A percentile compares a stretch with the other conserved stretches of the same genome.
Conservation (phyloP, 352 stramenopile genomes). For the Pythium coloratum region DNA sequence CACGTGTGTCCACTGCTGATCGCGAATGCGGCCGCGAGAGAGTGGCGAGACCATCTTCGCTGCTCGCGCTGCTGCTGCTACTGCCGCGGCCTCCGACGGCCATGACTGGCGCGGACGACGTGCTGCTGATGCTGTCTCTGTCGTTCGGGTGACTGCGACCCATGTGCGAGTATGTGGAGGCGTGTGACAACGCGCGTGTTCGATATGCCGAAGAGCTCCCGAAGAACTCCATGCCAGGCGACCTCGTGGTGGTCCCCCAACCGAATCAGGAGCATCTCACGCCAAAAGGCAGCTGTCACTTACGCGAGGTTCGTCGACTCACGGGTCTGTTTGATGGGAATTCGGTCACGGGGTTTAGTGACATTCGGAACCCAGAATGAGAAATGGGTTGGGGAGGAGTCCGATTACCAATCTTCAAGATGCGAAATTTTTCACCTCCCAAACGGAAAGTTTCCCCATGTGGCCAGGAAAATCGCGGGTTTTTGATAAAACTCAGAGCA, state of each 20-base stretch:
- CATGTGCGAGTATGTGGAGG: neutral
- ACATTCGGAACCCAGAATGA: neutral
- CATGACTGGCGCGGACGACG: slow-evolving; percentile 2
- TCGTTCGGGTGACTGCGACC: neutral
- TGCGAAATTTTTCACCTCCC: slow-evolving; percentile 6
- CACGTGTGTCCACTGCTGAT: slow-evolving; percentile 12
- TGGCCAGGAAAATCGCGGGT: neutral
- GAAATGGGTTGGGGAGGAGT: neutral
- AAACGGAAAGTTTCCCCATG: neutral
- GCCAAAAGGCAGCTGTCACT: slow-evolving; percentile 3
- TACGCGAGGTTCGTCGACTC: neutral
- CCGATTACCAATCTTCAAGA: slow-evolving; percentile 9
- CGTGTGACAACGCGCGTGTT: neutral
- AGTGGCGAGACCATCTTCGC: slow-evolving; percentile 6
- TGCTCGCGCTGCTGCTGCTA: slow-evolving; percentile 17
- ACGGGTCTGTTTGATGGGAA: neutral
- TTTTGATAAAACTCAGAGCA: neutral
- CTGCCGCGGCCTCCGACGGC: slow-evolving; percentile 10
- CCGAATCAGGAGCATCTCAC: neutral
- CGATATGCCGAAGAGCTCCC: neutral
- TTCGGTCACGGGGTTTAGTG: neutral
- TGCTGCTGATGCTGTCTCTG: slow-evolving; percentile 3
- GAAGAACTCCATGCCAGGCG: neutral
- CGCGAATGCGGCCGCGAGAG: slow-evolving; percentile 9
- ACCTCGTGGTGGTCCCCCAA: neutral